Base-by-base conservation (phyloP, 768 basidiomycete species). In the Baorangia bicolor region DNA sequence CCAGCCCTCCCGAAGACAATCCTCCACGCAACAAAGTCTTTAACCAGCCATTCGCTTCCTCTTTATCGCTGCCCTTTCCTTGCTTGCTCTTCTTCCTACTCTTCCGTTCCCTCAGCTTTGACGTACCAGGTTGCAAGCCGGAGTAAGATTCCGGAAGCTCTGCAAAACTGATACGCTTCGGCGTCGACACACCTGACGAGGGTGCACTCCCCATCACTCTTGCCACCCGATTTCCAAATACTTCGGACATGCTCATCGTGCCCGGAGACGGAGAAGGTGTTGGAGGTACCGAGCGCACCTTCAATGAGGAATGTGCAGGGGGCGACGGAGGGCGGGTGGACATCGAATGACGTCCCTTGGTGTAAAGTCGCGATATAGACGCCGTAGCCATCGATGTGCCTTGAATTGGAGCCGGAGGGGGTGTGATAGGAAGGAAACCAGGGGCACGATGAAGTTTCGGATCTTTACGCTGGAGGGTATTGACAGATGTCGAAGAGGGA, bases 81-180 rank as follows among this genome's bases (percentile, higher is more conserved):
- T 72, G 71, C 59, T 73, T 73, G 51, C 45, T 70, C 35, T 71
- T 75, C 55, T 67, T 74, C 56, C 61, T 66, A 25, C 48, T 51
- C 51, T 63, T 63, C 53, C 68, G 70, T 33, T 59, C 61, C 60
- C 73, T 73, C 46, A 75, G 67, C 58, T 72, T 73, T 51, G 75
- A 71, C 34, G 57, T 69, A 16, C 64, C 70, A 49, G 63, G 67
- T 55, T 63, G 68, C 53, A 72, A 70, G 10, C 71, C 66, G 49
- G 80, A 75, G 58, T 87, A 85, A 34, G 84, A 81, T 70, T 90
- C 88, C 0, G 88, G 88, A 45, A 87, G 75, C 72, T 85, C 79
- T 34, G 88, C 88, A 60, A 92, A 92, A 57, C 85, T 88, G 40
- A 92, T 90, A n/a, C 84, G 78, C 61, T 88, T 90, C 10, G 88